Evolutionary conservation across 768 basidiomycete genomes (phyloP).

Genomic region (Tulasnella sp.): DNA sequence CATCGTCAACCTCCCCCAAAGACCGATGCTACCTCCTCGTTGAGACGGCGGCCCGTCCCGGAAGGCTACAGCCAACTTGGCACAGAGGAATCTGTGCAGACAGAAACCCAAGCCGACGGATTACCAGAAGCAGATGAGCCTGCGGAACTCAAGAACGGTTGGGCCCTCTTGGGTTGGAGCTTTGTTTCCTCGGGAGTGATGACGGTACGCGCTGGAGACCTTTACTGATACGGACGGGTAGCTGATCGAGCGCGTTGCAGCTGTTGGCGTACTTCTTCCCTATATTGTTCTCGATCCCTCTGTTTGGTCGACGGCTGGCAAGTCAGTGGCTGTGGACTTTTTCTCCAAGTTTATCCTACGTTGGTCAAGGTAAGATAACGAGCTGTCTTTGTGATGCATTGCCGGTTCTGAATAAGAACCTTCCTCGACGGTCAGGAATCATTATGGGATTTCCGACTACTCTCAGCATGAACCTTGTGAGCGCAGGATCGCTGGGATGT

Average conservation of each 20-base stretch:
- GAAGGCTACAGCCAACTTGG: conserved; percentile 43
- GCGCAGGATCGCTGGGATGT: conserved; percentile 38
- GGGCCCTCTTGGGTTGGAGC: conserved; percentile 76
- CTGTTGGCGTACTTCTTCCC: conserved; percentile 89
- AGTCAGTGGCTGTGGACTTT: conserved; percentile 92
- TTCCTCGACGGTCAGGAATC: conserved; percentile 59
- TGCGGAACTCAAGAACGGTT: conserved; percentile 67
- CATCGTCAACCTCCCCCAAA: conserved; percentile 75
- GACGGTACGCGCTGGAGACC: conserved; percentile 61
- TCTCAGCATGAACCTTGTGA: conserved; percentile 85
- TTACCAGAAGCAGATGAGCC: conserved; percentile 43
- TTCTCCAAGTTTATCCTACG: conserved; percentile 87
- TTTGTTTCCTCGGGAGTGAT: conserved; percentile 73
- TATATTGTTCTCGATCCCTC: conserved; percentile 79
- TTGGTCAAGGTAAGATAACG: conserved; percentile 73
- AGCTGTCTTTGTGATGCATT: conserved; percentile 29
- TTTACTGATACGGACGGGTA: background rate
- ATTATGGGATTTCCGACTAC: conserved; percentile 99
- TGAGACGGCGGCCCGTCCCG: conserved; percentile 40
- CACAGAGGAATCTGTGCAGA: conserved; percentile 42
- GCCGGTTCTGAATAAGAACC: conserved; percentile 22
- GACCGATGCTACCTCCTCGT: conserved; percentile 42
- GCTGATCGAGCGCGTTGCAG: conserved; percentile 48
- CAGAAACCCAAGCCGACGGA: conserved; percentile 39
- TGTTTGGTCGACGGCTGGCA: conserved; percentile 83